Evolutionary conservation across 208 protist species (phyloP).

Genomic region (Leishmania major): DNA sequence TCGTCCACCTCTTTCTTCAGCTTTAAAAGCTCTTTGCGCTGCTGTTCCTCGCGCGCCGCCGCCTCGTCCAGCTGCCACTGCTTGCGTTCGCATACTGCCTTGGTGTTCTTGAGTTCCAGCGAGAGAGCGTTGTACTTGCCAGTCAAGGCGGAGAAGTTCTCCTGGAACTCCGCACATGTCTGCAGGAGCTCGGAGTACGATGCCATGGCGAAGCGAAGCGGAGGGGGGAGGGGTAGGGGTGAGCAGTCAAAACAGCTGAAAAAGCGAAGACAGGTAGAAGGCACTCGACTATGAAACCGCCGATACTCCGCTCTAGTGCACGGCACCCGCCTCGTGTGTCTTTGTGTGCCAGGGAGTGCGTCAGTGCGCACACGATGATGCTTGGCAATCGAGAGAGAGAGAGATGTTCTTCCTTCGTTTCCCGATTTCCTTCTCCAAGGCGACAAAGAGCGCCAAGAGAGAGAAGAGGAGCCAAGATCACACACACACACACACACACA

Average conservation of each 20-base stretch:
- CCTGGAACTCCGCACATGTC: slow-evolving; percentile 79
- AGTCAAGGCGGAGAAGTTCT: slow-evolving; percentile 78
- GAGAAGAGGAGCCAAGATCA: too few relatives aligned
- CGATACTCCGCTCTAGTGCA: neutral
- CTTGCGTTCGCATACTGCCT: slow-evolving; percentile 29
- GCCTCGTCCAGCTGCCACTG: slow-evolving; percentile 43
- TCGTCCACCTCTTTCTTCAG: slow-evolving; percentile 55
- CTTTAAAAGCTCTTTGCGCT: slow-evolving; percentile 31
- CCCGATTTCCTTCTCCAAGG: neutral
- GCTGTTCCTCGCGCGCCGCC: slow-evolving; percentile 44
- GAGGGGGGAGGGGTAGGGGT: neutral
- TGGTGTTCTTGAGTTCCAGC: slow-evolving; percentile 52
- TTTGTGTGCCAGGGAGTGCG: neutral
- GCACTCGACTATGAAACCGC: neutral
- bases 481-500: too few relatives aligned
- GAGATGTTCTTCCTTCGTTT: neutral
- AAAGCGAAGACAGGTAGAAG: slow-evolving; percentile 2
- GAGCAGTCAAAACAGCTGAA: slow-evolving; percentile 4
- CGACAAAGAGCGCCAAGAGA: neutral
- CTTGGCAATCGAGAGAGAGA: neutral
- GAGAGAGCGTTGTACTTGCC: slow-evolving; percentile 63
- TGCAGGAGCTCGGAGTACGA: slow-evolving; percentile 79
- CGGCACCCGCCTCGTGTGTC: neutral
- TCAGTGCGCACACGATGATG: neutral
- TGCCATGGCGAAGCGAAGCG: slow-evolving; percentile 33